These are phyloP conservation scores for Tricladium varicosporioides DNA, from an alignment of 2,329 filamentous ascomycete species.

Conservation along the genomic window DNA sequence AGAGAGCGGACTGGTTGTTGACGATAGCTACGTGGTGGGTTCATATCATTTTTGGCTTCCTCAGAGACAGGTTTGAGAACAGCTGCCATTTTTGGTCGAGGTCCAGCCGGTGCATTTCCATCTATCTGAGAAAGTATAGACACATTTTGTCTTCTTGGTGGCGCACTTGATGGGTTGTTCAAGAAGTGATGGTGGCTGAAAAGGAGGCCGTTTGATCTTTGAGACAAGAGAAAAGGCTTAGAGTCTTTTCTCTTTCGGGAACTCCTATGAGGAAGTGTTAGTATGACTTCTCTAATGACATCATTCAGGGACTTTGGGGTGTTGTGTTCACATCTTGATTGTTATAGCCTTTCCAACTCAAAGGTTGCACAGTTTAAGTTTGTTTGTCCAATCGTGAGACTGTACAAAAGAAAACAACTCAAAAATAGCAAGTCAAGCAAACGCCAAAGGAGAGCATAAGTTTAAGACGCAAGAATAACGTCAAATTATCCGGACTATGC, in stretches of 20 bases:
- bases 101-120: conserved; percentile 12
- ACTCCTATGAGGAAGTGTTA: background rate
- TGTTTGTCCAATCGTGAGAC: background rate
- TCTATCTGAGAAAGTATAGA: conserved; percentile 14
- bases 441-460: background rate
- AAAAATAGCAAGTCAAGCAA: background rate
- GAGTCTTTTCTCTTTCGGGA: conserved; percentile 12
- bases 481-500: background rate
- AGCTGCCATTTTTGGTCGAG: conserved; percentile 3
- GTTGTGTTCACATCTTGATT: background rate
- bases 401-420: background rate
- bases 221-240: conserved; percentile 14
- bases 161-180: conserved; percentile 3
- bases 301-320: background rate
- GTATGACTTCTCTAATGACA: background rate
- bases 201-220: conserved; percentile 20
- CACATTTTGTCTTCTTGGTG: conserved; percentile 3
- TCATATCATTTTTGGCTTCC: conserved; percentile 2
- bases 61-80: background rate
- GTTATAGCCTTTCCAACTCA: too few species aligned
- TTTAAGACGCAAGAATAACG: background rate
- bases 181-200: conserved; percentile 18
- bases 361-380: too few species aligned
- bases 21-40: background rate
- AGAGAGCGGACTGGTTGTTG: conserved; percentile 12